A percentile compares a stretch with the other conserved stretches of the same genome.
These are phyloP conservation scores for Mortierella sp. DNA, from an alignment of 371 early-diverging fungal species.

Conservation along the genomic window DNA sequence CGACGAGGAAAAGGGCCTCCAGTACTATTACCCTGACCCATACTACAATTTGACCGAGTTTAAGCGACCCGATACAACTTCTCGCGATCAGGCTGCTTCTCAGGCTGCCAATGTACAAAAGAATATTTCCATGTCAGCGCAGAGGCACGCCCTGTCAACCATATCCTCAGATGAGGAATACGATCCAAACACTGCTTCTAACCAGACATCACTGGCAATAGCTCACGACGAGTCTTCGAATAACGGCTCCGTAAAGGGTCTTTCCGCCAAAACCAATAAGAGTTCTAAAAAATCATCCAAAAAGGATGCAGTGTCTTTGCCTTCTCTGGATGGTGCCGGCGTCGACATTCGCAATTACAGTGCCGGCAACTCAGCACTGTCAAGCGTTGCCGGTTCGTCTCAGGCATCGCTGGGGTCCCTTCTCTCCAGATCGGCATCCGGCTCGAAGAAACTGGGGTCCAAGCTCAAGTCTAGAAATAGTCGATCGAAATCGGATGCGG, in stretches of 20 bases:
- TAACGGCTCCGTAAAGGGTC: neutral
- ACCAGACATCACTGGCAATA: neutral
- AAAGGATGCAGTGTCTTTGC: neutral
- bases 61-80: constrained; percentile 6
- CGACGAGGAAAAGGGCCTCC: constrained; percentile 46
- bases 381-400: neutral
- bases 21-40: constrained; percentile 53
- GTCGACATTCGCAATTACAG: neutral
- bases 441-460: constrained; percentile 26
- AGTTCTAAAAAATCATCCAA: constrained; percentile 18
- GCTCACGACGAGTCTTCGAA: neutral
- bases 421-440: constrained; percentile 34
- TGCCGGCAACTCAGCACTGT: constrained; percentile 4
- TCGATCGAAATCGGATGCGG: constrained; percentile 46
- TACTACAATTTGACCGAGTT: constrained; percentile 30
- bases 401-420: constrained; percentile 15
- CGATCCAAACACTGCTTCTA: neutral
- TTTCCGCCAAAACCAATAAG: constrained; percentile 6
- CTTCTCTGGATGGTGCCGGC: neutral
- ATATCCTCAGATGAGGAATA: constrained; percentile 13
- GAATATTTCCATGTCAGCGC: neutral
- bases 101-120: neutral
- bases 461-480: constrained; percentile 21
- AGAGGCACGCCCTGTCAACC: constrained; percentile 32
- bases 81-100: neutral